Conservation (phyloP, 495 filamentous ascomycete species). For the Aspergillus funiculosus region DNA sequence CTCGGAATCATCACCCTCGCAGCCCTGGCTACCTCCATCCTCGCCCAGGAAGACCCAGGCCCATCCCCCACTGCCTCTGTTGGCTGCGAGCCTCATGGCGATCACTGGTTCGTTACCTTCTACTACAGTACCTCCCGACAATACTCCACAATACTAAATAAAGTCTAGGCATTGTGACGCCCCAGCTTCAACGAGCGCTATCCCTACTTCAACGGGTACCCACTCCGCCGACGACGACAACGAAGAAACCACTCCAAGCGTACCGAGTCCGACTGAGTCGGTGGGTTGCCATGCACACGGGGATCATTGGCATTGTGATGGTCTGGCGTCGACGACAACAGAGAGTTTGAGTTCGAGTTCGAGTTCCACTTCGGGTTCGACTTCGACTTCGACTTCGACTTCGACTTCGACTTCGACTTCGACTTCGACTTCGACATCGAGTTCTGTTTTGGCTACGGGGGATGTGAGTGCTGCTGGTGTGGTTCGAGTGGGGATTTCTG, state of each 20-base stretch:
- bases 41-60: constrained; percentile 17
- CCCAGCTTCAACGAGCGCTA: constrained; percentile 15
- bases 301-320: constrained; percentile 30
- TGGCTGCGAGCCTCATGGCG: constrained; percentile 30
- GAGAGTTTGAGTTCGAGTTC: constrained; percentile 2
- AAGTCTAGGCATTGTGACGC: constrained; percentile 22
- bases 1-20: constrained; percentile 16
- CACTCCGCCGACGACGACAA: constrained; percentile 4
- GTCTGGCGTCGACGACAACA: constrained; percentile 12
- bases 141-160: not conserved
- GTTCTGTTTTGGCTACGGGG: not conserved
- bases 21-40: constrained; percentile 14
- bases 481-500: constrained; percentile 3
- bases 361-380: not conserved
- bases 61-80: constrained; percentile 28
- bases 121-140: not conserved
- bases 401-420: not conserved
- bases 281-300: constrained; percentile 26
- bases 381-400: not conserved
- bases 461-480: constrained; percentile 9
- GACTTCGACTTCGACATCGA: not conserved
- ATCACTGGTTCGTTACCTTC: constrained; percentile 23
- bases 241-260: constrained; percentile 8
- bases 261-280: constrained; percentile 25
- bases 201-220: constrained; percentile 1